A percentile compares a stretch with the other conserved stretches of the same genome.
These are phyloP conservation scores for Elsinoe fawcettii DNA, from an alignment of 2,329 filamentous ascomycete genomes.

Conservation along the genomic window DNA sequence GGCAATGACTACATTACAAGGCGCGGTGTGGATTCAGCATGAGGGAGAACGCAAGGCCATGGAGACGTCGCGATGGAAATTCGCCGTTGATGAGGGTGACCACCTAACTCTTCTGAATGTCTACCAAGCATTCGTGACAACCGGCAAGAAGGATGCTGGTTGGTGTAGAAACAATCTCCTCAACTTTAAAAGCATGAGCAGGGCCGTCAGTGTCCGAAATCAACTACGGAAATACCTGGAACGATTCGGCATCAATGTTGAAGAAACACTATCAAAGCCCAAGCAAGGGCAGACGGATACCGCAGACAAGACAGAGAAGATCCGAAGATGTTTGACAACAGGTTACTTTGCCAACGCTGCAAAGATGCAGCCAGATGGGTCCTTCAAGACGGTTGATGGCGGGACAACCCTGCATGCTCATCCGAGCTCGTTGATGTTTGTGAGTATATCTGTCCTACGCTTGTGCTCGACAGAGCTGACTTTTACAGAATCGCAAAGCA, in stretches of 20 bases:
- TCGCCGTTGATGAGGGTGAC: conserved; percentile 88
- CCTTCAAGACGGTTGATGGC: conserved; percentile 76
- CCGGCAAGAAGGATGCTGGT: conserved; percentile 70
- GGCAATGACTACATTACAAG: conserved; percentile 84
- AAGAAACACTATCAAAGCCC: conserved; percentile 49
- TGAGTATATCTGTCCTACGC: conserved; percentile 31
- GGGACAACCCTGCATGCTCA: conserved; percentile 75
- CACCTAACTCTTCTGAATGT: conserved; percentile 88
- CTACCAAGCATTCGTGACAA: conserved; percentile 81
- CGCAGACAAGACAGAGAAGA: conserved; percentile 57
- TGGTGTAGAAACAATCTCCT: conserved; percentile 84
- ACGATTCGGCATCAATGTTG: conserved; percentile 65
- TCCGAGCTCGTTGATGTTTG: conserved; percentile 86
- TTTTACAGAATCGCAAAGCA: conserved; percentile 67
- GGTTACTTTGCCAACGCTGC: conserved; percentile 93
- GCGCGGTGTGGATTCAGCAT: conserved; percentile 73
- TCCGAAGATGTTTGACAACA: conserved; percentile 74
- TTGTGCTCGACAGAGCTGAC: background rate
- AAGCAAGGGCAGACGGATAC: conserved; percentile 34
- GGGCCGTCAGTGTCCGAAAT: conserved; percentile 75
- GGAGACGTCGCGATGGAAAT: conserved; percentile 68
- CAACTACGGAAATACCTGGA: conserved; percentile 85
- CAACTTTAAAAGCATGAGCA: conserved; percentile 75
- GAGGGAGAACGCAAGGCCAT: conserved; percentile 67
- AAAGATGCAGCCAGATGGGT: conserved; percentile 87